phyloP scores from a whole-genome alignment of 1,139 yeast genomes.

The Taphrina betulina region DNA sequence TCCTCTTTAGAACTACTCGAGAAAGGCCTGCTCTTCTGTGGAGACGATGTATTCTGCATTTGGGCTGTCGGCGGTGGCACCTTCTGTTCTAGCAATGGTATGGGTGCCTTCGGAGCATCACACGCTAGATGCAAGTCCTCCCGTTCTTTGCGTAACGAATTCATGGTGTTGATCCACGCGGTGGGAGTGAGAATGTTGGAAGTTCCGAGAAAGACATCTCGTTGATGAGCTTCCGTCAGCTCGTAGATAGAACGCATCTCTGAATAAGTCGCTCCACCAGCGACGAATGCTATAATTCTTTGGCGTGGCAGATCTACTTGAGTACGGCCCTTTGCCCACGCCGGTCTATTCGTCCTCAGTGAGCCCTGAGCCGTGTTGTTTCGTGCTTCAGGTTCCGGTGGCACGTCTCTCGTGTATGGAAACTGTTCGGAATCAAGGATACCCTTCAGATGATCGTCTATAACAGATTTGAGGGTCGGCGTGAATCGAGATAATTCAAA shows the following conservation, averaged over 20 bases:
- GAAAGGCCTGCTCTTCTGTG: not conserved
- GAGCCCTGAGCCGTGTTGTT: conserved; percentile 19
- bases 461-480: conserved; percentile 64
- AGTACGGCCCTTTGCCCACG: conserved; percentile 43
- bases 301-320: conserved; percentile 69
- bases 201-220: conserved; percentile 80
- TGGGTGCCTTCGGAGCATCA: conserved; percentile 8
- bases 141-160: conserved; percentile 13
- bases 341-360: conserved; percentile 43
- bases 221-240: conserved; percentile 59
- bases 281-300: conserved; percentile 72
- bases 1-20: conserved; percentile 1
- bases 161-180: conserved; percentile 46
- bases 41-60: too few relatives aligned
- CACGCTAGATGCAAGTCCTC: conserved; percentile 10
- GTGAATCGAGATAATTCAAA: conserved; percentile 75
- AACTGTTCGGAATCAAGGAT: conserved; percentile 59
- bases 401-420: conserved; percentile 73
- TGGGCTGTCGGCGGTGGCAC: conserved; percentile 1
- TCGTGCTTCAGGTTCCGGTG: conserved; percentile 10
- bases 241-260: conserved; percentile 79
- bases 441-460: conserved; percentile 53
- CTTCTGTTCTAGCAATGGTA: conserved; percentile 24
- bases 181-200: conserved; percentile 71
- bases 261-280: conserved; percentile 86